These are phyloP conservation scores for Amaranthus tricolor DNA, from an alignment of 179 eudicot genomes.

Conservation along the genomic window DNA sequence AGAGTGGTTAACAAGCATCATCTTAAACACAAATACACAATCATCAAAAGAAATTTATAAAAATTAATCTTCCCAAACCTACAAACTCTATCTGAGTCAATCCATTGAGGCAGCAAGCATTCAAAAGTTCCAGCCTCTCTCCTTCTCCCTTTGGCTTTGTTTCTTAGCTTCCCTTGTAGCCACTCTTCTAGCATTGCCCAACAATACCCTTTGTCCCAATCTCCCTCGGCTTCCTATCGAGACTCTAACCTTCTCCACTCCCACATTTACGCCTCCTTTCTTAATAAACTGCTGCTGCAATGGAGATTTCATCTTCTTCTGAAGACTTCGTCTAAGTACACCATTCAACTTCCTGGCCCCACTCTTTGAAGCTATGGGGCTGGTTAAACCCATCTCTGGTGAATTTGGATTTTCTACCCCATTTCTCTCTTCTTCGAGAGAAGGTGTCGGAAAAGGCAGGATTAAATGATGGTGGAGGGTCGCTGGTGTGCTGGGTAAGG, in stretches of 20 bases:
- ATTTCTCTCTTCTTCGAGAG: conserved; percentile 41
- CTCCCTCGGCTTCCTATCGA: conserved; percentile 75
- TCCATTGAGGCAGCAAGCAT: too few species aligned
- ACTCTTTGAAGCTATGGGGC: conserved; percentile 49
- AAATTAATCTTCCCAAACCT: too few species aligned
- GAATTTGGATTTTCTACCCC: conserved; percentile 26
- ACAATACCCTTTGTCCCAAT: conserved; percentile 52
- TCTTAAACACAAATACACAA: too few species aligned
- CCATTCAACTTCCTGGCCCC: conserved; percentile 53
- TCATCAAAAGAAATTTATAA: too few species aligned
- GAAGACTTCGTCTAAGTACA: conserved; percentile 60
- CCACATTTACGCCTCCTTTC: conserved; percentile 66
- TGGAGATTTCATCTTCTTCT: conserved; percentile 68
- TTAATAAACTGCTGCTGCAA: conserved; percentile 43
- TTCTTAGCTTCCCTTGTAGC: conserved; percentile 38
- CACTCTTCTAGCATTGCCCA: conserved; percentile 45
- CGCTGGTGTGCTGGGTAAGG: conserved; percentile 48
- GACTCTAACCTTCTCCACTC: conserved; percentile 71
- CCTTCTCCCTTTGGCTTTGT: conserved; percentile 65
- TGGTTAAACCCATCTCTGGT: conserved; percentile 40
- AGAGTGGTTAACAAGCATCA: too few species aligned
- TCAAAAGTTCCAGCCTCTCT: conserved; percentile 85
- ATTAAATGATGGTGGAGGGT: conserved; percentile 29
- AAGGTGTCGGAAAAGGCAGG: conserved; percentile 42
- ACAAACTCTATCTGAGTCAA: too few species aligned